Base-by-base conservation (phyloP, 176 grass and related monocot species). In the Neostapfia colusana region DNA sequence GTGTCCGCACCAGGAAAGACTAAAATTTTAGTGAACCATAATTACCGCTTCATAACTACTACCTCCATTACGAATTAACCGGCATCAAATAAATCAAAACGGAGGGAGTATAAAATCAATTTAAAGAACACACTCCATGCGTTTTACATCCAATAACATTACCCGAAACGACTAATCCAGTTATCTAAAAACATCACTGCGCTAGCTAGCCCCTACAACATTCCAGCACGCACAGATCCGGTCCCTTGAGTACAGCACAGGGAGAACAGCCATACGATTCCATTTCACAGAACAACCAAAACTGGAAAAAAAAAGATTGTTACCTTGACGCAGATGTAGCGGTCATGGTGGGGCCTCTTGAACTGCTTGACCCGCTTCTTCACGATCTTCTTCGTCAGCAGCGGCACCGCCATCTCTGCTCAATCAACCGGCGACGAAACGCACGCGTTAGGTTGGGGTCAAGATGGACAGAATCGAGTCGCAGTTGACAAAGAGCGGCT, bases 341-440 rank as follows among this genome's bases (percentile, higher is more conserved):
- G 84, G 73, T 88, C 89, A 55, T 76, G 80, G 15, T 92, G 89
- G 0, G 86, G 59, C 70, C 91, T 90, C 88, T 90, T 90, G 78
- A 90, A 83, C 16, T 83, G 42, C 68, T 89, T 91, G 46, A 88
- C 60, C 59, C 80, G 79, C 83, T 93, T 93, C 85, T 90, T 93
- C 72, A 93, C 85, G 42, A 94, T 86, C 85, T 84, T 94, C 82
- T 69, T 79, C 62, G 83, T 85, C 21, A 91, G 62, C 86, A 95
- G 34, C 9, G 86, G 86, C n/a, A 96, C 83, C 74, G 89, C 89
- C 86, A 91, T 89, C 46, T 83, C 45, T 72, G 67, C 9, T 15
- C 55, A 10, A 59, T 73, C n/a, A 10, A 59, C 58, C 12, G 4
- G 0, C n/a, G 44, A 6, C 46, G 7, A 11, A 4, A 15, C 20